Evolutionary conservation across 2,329 filamentous ascomycete genomes (phyloP).

Genomic region (Aspergillus uvarum): DNA sequence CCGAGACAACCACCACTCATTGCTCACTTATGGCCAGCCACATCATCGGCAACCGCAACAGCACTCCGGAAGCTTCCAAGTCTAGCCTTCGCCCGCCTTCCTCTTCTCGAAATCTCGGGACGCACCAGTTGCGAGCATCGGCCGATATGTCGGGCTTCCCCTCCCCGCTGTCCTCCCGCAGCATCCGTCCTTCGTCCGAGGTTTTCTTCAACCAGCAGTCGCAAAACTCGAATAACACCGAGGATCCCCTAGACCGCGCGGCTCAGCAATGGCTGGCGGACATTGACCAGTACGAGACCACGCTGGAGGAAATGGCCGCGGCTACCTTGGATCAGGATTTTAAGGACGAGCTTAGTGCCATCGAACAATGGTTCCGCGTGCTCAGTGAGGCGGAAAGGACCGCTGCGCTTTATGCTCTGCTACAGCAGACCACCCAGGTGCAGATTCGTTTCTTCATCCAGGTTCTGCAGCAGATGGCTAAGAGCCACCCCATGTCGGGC

Average conservation of each 20-base stretch:
- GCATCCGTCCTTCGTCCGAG: slow-evolving; percentile 89
- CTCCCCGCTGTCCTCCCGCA: slow-evolving; percentile 69
- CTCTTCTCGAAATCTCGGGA: slow-evolving; percentile 73
- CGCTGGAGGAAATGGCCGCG: slow-evolving; percentile 96
- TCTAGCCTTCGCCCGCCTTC: slow-evolving; percentile 80
- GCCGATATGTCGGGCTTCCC: slow-evolving; percentile 90
- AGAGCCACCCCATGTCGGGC: slow-evolving; percentile 95
- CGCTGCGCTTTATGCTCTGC: slow-evolving; percentile 86
- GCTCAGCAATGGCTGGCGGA: slow-evolving; percentile 99
- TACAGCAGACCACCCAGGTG: slow-evolving; percentile 98
- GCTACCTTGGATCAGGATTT: slow-evolving; percentile 99
- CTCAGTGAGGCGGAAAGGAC: slow-evolving; percentile 95
- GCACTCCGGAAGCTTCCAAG: slow-evolving; percentile 87
- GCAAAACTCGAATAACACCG: slow-evolving; percentile 65
- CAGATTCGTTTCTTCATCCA: slow-evolving; percentile 99
- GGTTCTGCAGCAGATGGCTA: slow-evolving; percentile 97
- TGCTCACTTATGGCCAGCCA: slow-evolving; percentile 58
- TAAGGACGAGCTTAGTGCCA: slow-evolving; percentile 97
- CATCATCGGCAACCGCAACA: slow-evolving; percentile 84
- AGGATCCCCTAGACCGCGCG: slow-evolving; percentile 88
- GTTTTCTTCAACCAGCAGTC: slow-evolving; percentile 80
- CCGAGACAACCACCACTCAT: slow-evolving; percentile 8
- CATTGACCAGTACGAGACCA: slow-evolving; percentile 99
- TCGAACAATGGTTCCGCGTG: slow-evolving; percentile 99
- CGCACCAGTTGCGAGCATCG: slow-evolving; percentile 86